Evolutionary conservation across 208 protist species (phyloP).

Genomic region (Trypanosoma cruzi): DNA sequence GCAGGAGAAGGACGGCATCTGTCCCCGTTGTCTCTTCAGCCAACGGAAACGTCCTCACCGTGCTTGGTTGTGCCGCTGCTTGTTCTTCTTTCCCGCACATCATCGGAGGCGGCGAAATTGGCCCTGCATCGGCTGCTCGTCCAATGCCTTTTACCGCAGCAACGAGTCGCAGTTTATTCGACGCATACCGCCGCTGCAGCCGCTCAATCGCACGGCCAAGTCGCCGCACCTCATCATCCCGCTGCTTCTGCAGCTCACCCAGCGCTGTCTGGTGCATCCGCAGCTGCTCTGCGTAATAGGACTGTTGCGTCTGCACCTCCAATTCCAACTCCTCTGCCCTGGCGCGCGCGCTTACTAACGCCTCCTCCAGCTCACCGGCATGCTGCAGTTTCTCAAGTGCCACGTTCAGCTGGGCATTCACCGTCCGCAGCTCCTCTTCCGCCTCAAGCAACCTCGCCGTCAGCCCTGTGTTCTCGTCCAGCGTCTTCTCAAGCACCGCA

Average conservation of each 20-base stretch:
- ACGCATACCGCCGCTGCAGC: slow-evolving; percentile 37
- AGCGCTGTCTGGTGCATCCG: slow-evolving; percentile 45
- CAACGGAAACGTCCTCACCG: not conserved
- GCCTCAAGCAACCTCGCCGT: not conserved
- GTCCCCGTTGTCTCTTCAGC: not conserved
- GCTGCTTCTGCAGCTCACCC: slow-evolving; percentile 36
- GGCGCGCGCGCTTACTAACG: slow-evolving; percentile 17
- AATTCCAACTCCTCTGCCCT: slow-evolving; percentile 32
- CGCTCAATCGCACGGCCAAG: slow-evolving; percentile 32
- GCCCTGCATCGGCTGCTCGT: not conserved
- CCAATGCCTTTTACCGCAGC: slow-evolving; percentile 30
- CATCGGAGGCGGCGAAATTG: not conserved
- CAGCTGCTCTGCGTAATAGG: slow-evolving; percentile 44
- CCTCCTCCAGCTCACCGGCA: slow-evolving; percentile 20
- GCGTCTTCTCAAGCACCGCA: slow-evolving; percentile 1
- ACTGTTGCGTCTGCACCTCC: slow-evolving; percentile 35
- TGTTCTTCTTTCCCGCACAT: not conserved
- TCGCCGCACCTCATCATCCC: slow-evolving; percentile 35
- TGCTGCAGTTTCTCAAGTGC: slow-evolving; percentile 14
- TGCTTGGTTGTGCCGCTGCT: not conserved
- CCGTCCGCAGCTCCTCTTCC: slow-evolving; percentile 21
- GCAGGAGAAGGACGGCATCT: slow-evolving; percentile 32
- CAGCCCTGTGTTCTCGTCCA: not conserved
- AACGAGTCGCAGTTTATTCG: slow-evolving; percentile 37
- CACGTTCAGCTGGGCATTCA: not conserved